phyloP scores from a whole-genome alignment of 768 basidiomycete genomes.

The Coprinopsis cinerea region DNA sequence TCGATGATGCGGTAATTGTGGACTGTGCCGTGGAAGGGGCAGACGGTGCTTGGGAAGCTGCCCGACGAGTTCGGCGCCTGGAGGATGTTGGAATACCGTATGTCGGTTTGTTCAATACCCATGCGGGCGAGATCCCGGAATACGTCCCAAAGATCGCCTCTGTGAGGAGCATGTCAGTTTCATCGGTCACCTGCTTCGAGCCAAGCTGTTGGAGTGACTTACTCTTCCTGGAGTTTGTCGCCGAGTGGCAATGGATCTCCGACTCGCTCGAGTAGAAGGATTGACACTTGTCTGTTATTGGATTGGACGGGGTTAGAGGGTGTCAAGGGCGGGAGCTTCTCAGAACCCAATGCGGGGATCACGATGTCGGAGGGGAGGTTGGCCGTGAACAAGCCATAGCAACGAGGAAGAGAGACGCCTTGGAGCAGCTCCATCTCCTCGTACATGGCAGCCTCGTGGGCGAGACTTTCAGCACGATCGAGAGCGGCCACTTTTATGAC shows the following conservation, averaged over 20 bases:
- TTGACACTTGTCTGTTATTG: slow-evolving; percentile 5
- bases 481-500: slow-evolving; percentile 16
- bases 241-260: slow-evolving; percentile 15
- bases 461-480: slow-evolving; percentile 13
- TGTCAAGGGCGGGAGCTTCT: neutral
- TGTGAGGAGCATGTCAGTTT: neutral
- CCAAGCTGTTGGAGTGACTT: neutral
- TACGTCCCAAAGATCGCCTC: slow-evolving; percentile 18
- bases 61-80: slow-evolving; percentile 5
- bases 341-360: neutral
- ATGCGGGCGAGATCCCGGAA: slow-evolving; percentile 18
- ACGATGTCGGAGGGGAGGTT: slow-evolving; percentile 7
- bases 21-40: slow-evolving; percentile 14
- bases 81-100: slow-evolving; percentile 19
- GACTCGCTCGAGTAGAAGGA: slow-evolving; percentile 16
- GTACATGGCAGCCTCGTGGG: slow-evolving; percentile 17
- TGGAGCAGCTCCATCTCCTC: slow-evolving; percentile 20
- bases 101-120: slow-evolving; percentile 19
- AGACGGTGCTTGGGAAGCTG: slow-evolving; percentile 6
- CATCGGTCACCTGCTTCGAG: neutral
- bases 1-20: slow-evolving; percentile 17
- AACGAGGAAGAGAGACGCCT: slow-evolving; percentile 18
- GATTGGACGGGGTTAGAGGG: no score
- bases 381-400: slow-evolving; percentile 18
- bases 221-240: slow-evolving; percentile 14